Conservation (phyloP, 257 asterid genomes). For the Linaria vulgaris region DNA sequence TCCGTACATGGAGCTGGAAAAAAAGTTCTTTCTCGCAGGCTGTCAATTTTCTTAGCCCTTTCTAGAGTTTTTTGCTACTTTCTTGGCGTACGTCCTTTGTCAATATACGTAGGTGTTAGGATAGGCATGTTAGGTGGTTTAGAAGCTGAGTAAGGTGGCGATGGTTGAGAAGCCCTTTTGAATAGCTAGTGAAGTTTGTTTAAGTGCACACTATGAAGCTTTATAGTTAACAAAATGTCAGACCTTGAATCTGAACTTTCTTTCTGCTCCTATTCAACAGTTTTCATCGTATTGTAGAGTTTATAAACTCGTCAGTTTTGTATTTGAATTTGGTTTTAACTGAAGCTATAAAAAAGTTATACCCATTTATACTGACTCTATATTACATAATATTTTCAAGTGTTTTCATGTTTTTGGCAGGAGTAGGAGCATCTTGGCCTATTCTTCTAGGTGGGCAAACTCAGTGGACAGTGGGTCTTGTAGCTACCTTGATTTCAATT, state of each 20-base stretch:
- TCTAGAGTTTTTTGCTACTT: background rate
- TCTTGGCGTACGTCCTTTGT: background rate
- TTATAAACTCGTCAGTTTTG: slow-evolving; percentile 7
- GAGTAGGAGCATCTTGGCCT: slow-evolving; percentile 82
- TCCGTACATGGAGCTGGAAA: slow-evolving; percentile 1
- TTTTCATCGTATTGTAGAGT: background rate
- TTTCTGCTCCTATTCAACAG: slow-evolving; percentile 3
- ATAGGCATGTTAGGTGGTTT: slow-evolving; percentile 1
- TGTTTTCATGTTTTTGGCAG: slow-evolving; percentile 35
- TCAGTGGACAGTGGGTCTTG: slow-evolving; percentile 97
- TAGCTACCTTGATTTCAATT: slow-evolving; percentile 81
- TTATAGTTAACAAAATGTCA: background rate
- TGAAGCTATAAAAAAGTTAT: slow-evolving; percentile 2
- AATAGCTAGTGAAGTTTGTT: too few species aligned
- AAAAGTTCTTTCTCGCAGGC: background rate
- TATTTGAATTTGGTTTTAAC: slow-evolving; percentile 6
- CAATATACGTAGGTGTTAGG: background rate
- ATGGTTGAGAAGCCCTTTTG: too few species aligned
- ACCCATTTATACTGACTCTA: slow-evolving; percentile 5
- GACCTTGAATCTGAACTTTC: slow-evolving; percentile 19
- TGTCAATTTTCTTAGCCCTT: background rate
- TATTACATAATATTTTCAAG: slow-evolving; percentile 11
- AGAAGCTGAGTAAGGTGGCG: background rate
- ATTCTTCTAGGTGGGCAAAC: slow-evolving; percentile 83
- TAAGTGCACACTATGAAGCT: slow-evolving; percentile 16